Base-by-base conservation (phyloP, 192 early-diverging fungal genomes). In the Linnemannia elongata region DNA sequence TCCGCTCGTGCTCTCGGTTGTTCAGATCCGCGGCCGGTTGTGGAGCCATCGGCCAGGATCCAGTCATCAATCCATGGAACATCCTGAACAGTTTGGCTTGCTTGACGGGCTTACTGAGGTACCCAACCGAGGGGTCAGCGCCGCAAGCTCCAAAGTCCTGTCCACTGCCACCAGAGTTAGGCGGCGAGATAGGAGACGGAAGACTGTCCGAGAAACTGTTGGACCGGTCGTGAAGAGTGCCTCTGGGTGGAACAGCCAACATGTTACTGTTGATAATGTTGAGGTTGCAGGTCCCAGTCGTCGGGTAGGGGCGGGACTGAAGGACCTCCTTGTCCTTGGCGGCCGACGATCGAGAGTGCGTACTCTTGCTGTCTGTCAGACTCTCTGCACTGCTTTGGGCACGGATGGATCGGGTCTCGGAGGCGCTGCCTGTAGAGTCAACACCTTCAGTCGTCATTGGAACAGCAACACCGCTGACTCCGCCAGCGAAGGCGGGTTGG, bases 241-340 rank as follows among this genome's bases (percentile, higher is more conserved):
- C 42, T 76, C 80, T 81, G 15, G 85, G 71, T 15, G 77, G 63
- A 10, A 68, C 76, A 1, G 76, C 66, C 38, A 87, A 66, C 85
- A 87, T 87, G n/a, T 79, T 76, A 57, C 85, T 87, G 85, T 87
- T 87, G 52, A 81, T 63, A 30, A 77, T 87, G 66, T 87, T 87
- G 72, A 77, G 85, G 6, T 75, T 81, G n/a, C 60, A 80, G 0
- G 52, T 44, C n/a, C 24, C 55, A 1, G 73, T 45, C 15, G 54
- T 72, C 27, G 57, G 44, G 38, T 74, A 79, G 12, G 57, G 39
- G 24, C 39, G 68, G 18, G 35, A 72, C 30, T 66, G 60, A 30
- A 66, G 12, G 30, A 66, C 30, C 30, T 66, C 60, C 30, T 66
- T 66, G 60, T 66, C 60, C 12, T 66, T 66, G n/a, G 15, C 60